A percentile compares a stretch with the other conserved stretches of the same genome.
Evolutionary conservation across 345 rosid genomes (phyloP).

Genomic region (Lenwebbia sp.): DNA sequence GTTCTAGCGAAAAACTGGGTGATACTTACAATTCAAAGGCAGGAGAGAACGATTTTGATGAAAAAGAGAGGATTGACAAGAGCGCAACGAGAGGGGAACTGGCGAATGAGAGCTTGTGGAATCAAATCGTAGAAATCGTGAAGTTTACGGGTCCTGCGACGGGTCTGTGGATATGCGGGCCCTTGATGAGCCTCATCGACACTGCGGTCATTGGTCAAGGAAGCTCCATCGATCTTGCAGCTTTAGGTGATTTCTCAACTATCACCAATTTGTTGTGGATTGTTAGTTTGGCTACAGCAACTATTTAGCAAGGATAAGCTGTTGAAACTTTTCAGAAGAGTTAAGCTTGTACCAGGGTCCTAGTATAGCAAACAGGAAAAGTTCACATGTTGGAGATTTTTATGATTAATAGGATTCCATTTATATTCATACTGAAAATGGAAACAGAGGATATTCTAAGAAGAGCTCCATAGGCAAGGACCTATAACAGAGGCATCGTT

Average conservation of each 20-base stretch:
- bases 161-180: conserved; percentile 40
- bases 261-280: background rate
- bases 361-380: background rate
- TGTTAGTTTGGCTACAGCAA: background rate
- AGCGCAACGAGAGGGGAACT: conserved; percentile 5
- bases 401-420: background rate
- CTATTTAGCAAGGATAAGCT: background rate
- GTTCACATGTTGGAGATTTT: background rate
- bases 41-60: background rate
- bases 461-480: background rate
- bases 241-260: conserved; percentile 20
- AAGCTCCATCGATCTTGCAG: conserved; percentile 41
- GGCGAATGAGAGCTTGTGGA: conserved; percentile 24
- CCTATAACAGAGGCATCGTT: background rate
- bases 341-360: background rate
- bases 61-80: background rate
- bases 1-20: background rate
- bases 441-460: background rate
- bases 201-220: conserved; percentile 34
- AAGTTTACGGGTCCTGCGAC: conserved; percentile 36
- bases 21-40: background rate
- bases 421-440: background rate
- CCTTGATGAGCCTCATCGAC: conserved; percentile 35
- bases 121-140: conserved; percentile 24
- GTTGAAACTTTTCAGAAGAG: background rate